Base-by-base conservation (phyloP, 2,329 filamentous ascomycete genomes). In the Davidsoniella eucalypti region DNA sequence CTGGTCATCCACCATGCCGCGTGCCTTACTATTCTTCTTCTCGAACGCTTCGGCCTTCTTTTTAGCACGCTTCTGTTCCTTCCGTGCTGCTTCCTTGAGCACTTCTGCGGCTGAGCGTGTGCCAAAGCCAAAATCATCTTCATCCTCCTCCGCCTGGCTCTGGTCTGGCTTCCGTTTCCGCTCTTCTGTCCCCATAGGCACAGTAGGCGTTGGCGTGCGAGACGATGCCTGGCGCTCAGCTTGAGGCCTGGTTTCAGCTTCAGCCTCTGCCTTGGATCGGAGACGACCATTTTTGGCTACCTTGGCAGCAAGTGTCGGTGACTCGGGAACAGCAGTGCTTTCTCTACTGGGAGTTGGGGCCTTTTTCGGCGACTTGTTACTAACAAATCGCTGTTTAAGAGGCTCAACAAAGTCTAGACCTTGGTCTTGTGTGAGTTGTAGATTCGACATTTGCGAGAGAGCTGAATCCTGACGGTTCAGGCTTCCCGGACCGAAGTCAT, bases 1-100 rank as follows among this genome's bases (percentile, higher is more conserved):
- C 61, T 94, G 87, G 57, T 95, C 92, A 56, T 96, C 78, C 37
- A 98, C 73, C 74, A 94, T 84, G 21, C 82, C 80, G 59, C 80
- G 87, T 0, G 88, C 90, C 61, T 84, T 81, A 66, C 86, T 93
- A 62, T 83, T 88, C 64, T 87, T 88, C 64, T 82, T 85, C 65
- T 94, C 76, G 58, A 87, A 94, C 1, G 71, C 69, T 14, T 73
- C 69, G n/a, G 62, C 60, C 45, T 61, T 58, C 25, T 51, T 49
- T 12, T 45, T 48, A 42, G 46, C 49, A 7, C 60, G 59, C 5
- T 67, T 66, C 47, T 72, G 69, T 57, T 76, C 75, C 58, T 75
- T 73, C 58, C 72, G 65, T 57, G 68, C 67, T 54, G 67, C 72
- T 59, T 80, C 81, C 57, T 76, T 77, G 76, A 94, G 78, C 36